Base-by-base conservation (phyloP, 805 yeast species). In the Candida succiphila region DNA sequence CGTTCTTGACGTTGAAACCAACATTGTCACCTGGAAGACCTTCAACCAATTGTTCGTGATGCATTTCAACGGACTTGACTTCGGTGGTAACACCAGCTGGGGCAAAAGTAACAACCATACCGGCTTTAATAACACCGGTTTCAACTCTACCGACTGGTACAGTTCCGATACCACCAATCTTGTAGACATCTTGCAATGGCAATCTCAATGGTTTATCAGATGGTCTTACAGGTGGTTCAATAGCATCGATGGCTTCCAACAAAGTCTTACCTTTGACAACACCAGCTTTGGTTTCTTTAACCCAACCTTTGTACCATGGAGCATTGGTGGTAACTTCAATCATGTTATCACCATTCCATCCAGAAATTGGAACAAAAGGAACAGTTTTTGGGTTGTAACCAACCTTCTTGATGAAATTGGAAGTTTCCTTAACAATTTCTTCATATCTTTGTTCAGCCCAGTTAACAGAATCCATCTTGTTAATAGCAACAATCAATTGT, bases 111-210 rank as follows among this genome's bases (percentile, higher is more conserved):
- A 82, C 88, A 58, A 82, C 77, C 86, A 82, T 83, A 72, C 92
- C 94, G 58, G 89, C 77, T 76, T 82, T 81, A 70, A 83, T 82
- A 49, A 75, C 67, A 75, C 94, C 94, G 65, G 94, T 83, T 75
- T 83, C 92, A 57, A 83, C 87, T 73, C 92, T 80, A 57, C 94
- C 94, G 71, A 80, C 85, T 67, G 92, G 89, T 72, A 83, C 94
- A 57, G 89, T 79, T 55, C 87, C 88, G 57, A 80, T 78, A 72
- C 84, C 88, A 73, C 89, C 89, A 60, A 82, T 82, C 85, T 81
- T 81, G 87, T 82, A 81, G 56, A 83, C 85, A 73, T 83, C 94
- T 69, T 79, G 85, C 61, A 83, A 77, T 58, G 89, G 89, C 63
- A 83, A 78, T 65, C 89, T 80, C 64, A 83, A 82, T 56, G 89